These are phyloP conservation scores for Suillus americanus DNA, from an alignment of 768 basidiomycete genomes.

Conservation along the genomic window DNA sequence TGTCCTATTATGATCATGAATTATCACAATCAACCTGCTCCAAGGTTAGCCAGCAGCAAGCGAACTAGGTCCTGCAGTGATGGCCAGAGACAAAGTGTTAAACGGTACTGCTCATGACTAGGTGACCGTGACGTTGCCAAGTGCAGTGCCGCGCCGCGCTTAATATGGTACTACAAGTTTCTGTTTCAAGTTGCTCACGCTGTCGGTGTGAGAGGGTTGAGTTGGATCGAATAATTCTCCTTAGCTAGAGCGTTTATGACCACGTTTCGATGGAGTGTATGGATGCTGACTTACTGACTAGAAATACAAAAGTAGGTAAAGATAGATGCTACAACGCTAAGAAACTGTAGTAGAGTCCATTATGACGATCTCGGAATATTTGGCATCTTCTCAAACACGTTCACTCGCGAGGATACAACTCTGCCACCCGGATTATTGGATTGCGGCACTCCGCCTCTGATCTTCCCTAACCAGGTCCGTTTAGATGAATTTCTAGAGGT, in stretches of 20 bases:
- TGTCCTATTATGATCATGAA: background rate
- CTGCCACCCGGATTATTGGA: conserved; percentile 11
- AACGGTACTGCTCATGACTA: background rate
- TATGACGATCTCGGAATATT: background rate
- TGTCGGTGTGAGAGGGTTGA: background rate
- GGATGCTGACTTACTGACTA: background rate
- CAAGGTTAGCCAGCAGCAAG: background rate
- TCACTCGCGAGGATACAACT: conserved; percentile 4
- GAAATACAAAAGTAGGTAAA: conserved; percentile 19
- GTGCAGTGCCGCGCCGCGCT: too few relatives aligned
- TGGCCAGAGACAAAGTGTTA: background rate
- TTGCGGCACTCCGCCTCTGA: conserved; percentile 42
- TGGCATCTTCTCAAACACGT: conserved; percentile 17
- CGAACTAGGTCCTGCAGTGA: background rate
- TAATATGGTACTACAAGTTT: background rate
- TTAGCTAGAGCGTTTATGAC: background rate
- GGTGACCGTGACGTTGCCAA: background rate
- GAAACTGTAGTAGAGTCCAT: conserved; percentile 7
- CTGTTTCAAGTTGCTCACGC: background rate
- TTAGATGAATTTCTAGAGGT: conserved; percentile 43
- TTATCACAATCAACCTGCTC: background rate
- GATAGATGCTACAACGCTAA: conserved; percentile 12
- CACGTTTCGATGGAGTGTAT: background rate
- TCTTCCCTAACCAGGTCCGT: conserved; percentile 72
- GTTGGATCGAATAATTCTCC: background rate